These are phyloP conservation scores for Cymbopogon flexuosus DNA, from an alignment of 202 grass and related monocot genomes.

Conservation along the genomic window DNA sequence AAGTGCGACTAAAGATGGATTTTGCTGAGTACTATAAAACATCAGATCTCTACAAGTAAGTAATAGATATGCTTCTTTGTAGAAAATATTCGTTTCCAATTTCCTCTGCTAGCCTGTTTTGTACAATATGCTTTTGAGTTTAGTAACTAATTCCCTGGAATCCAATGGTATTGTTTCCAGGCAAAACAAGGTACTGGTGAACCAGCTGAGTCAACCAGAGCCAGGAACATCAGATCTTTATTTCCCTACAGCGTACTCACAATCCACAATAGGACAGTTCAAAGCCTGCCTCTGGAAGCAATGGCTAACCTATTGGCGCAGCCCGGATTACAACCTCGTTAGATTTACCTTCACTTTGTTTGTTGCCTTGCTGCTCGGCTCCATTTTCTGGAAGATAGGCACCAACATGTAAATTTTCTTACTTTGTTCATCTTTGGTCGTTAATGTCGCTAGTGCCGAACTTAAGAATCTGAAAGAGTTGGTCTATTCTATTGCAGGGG, in stretches of 20 bases:
- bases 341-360: conserved; percentile 89
- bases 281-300: conserved; percentile 98
- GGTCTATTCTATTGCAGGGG: conserved; percentile 48
- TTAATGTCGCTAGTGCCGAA: background rate
- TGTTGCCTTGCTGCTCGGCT: conserved; percentile 78
- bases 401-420: conserved; percentile 49
- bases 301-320: conserved; percentile 90
- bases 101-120: background rate
- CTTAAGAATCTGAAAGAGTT: conserved; percentile 21
- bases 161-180: conserved; percentile 36
- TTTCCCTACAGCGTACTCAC: conserved; percentile 78
- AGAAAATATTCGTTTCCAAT: background rate
- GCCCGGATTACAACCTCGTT: conserved; percentile 96
- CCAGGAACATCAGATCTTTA: conserved; percentile 63
- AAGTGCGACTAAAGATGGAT: conserved; percentile 79
- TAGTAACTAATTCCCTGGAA: conserved; percentile 20
- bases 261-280: conserved; percentile 61
- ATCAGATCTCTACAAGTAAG: conserved; percentile 69
- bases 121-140: background rate
- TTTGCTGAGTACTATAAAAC: conserved; percentile 74
- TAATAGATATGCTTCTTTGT: background rate
- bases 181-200: conserved; percentile 71
- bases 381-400: conserved; percentile 94
- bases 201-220: conserved; percentile 60
- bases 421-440: conserved; percentile 13